These are phyloP conservation scores for Thecaphora thlaspeos DNA, from an alignment of 1,284 basidiomycete species.

Conservation along the genomic window DNA sequence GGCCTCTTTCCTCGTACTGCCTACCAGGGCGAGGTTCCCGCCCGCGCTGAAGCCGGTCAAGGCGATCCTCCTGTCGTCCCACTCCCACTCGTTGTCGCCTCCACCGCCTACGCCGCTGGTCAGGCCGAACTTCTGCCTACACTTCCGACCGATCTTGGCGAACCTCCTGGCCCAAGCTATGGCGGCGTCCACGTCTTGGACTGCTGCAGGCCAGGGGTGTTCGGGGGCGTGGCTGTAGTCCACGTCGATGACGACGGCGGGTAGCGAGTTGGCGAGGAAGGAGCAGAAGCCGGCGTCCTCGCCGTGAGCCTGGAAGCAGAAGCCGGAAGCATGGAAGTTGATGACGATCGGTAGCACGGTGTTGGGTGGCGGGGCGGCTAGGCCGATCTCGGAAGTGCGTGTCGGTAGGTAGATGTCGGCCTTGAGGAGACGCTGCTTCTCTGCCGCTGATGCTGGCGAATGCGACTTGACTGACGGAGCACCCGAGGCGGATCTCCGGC, in stretches of 20 bases:
- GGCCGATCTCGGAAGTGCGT: not conserved
- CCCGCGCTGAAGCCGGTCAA: conserved; percentile 39
- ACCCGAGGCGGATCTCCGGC: no score
- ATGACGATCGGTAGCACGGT: conserved; percentile 27
- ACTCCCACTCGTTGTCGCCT: conserved; percentile 25
- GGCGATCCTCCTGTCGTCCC: conserved; percentile 29
- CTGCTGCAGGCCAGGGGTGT: conserved; percentile 70
- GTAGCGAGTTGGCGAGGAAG: conserved; percentile 16
- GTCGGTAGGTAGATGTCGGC: conserved; percentile 25
- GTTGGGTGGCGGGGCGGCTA: conserved; percentile 7
- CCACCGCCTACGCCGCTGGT: conserved; percentile 13
- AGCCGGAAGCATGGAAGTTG: conserved; percentile 42
- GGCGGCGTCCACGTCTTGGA: conserved; percentile 70
- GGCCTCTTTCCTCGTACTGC: conserved; percentile 7
- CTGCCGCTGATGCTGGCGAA: no score
- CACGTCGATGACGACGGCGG: conserved; percentile 65
- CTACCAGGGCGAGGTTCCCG: conserved; percentile 33
- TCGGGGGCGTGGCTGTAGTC: conserved; percentile 76
- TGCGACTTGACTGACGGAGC: no score
- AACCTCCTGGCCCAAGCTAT: conserved; percentile 64
- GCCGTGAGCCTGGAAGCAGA: conserved; percentile 30
- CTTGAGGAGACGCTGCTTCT: conserved; percentile 24
- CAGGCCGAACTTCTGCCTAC: conserved; percentile 19
- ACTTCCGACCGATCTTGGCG: conserved; percentile 13
- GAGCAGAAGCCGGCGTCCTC: conserved; percentile 31